Conservation (phyloP, 108 stramenopile genomes). For the Skeletonema costatum region DNA sequence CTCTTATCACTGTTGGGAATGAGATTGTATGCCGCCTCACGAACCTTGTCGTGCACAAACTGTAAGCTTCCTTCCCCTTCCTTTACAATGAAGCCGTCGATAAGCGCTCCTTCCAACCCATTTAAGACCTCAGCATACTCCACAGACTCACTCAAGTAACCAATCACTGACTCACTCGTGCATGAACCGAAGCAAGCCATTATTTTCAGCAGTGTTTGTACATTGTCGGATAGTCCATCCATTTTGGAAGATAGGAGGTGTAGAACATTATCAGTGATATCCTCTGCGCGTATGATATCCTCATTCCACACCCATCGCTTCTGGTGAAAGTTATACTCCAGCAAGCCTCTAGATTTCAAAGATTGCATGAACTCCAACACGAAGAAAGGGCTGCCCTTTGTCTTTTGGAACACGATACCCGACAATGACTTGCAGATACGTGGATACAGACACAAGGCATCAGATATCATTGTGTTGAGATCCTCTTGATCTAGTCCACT, state of each 20-base stretch:
- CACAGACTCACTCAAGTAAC: neutral
- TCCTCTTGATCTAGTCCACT: constrained; percentile 21
- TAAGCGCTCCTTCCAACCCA: constrained; percentile 8
- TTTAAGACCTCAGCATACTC: neutral
- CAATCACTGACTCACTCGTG: constrained; percentile 11
- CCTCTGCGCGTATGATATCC: constrained; percentile 6
- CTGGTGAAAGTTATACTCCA: constrained; percentile 15
- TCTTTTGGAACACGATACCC: constrained; percentile 22
- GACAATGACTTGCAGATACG: constrained; percentile 26
- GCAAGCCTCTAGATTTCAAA: constrained; percentile 6
- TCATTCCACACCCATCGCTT: constrained; percentile 35
- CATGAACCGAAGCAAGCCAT: constrained; percentile 39
- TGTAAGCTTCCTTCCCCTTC: neutral
- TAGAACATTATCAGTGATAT: constrained; percentile 45
- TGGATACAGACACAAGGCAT: constrained; percentile 23
- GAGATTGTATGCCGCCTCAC: constrained; percentile 51
- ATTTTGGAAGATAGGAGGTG: constrained; percentile 45
- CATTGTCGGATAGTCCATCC: constrained; percentile 11
- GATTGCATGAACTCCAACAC: constrained; percentile 19
- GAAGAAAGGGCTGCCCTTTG: constrained; percentile 41
- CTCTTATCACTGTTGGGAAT: neutral
- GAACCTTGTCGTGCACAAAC: constrained; percentile 55
- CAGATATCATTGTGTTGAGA: neutral
- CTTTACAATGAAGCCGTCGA: constrained; percentile 28
- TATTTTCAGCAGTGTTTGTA: constrained; percentile 21